phyloP scores from a whole-genome alignment of 805 yeast species.

The Candida tammaniensis region DNA sequence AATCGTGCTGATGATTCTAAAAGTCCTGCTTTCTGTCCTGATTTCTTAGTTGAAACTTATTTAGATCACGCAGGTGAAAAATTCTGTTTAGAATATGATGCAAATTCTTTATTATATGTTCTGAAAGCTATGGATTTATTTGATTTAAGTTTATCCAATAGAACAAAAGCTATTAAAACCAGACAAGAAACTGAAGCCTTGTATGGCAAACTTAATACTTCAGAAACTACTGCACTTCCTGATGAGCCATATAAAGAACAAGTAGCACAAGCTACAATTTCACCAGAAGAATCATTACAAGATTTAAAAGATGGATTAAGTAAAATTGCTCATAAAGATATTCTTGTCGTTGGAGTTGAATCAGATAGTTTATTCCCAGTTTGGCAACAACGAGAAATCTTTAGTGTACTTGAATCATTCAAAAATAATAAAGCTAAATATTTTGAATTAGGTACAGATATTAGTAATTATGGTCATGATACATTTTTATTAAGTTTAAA shows the following conservation, averaged over 20 bases:
- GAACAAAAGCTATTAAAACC: constrained; percentile 40
- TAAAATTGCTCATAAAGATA: constrained; percentile 59
- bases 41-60: constrained; percentile 87
- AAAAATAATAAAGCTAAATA: constrained; percentile 37
- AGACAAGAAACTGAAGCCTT: constrained; percentile 36
- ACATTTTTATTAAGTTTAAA: constrained; percentile 79
- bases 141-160: constrained; percentile 60
- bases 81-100: constrained; percentile 86
- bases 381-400: constrained; percentile 90
- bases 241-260: constrained; percentile 53
- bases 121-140: constrained; percentile 95
- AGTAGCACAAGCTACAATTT: constrained; percentile 42
- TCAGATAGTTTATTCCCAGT: constrained; percentile 89
- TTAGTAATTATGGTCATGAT: constrained; percentile 87
- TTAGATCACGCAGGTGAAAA: constrained; percentile 94
- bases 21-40: constrained; percentile 90
- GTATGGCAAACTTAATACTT: constrained; percentile 14
- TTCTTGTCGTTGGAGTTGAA: constrained; percentile 86
- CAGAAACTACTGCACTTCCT: constrained; percentile 36
- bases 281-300: constrained; percentile 52
- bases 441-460: constrained; percentile 71
- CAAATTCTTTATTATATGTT: constrained; percentile 82
- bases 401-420: constrained; percentile 49
- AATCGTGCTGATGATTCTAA: constrained; percentile 76
- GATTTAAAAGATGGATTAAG: constrained; percentile 69